A percentile compares a stretch with the other conserved stretches of the same genome.
Conservation (phyloP, 176 grass and related monocot species). For the Paspalum notatum region DNA sequence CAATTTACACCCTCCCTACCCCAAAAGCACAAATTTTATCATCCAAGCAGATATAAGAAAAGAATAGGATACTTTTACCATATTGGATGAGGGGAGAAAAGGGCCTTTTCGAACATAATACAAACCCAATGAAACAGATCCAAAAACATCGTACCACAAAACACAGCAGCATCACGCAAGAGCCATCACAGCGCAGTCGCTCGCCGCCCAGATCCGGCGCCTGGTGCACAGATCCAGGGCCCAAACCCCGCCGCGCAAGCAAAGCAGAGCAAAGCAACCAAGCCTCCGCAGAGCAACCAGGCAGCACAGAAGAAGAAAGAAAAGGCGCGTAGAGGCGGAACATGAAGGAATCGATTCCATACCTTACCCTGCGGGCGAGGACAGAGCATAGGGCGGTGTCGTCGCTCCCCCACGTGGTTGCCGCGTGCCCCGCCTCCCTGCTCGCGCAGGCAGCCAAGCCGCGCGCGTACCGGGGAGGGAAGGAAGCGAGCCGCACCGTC, state of each 20-base stretch:
- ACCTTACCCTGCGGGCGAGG: constrained; percentile 55
- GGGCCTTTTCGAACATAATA: background rate
- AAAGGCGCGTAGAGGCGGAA: background rate
- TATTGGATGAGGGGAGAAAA: background rate
- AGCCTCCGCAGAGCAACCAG: background rate
- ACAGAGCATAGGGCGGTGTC: constrained; percentile 42
- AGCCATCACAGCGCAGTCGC: background rate
- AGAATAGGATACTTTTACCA: background rate
- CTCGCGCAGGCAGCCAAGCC: constrained; percentile 13
- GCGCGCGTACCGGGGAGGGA: background rate
- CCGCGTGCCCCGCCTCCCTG: constrained; percentile 13
- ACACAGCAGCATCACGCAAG: background rate
- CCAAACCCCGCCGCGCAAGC: constrained; percentile 28
- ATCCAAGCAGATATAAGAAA: background rate
- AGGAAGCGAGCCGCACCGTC: background rate
- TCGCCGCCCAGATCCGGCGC: constrained; percentile 42
- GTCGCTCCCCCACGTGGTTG: constrained; percentile 34
- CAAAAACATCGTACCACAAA: constrained; percentile 21
- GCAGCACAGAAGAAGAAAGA: background rate
- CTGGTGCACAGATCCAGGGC: constrained; percentile 50
- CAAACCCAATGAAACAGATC: constrained; percentile 44
- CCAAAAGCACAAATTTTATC: constrained; percentile 2
- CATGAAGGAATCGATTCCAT: constrained; percentile 47
- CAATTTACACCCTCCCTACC: background rate
- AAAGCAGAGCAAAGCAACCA: background rate